Evolutionary conservation across 768 basidiomycete species (phyloP).

Genomic region (Lactifluus piperatus): DNA sequence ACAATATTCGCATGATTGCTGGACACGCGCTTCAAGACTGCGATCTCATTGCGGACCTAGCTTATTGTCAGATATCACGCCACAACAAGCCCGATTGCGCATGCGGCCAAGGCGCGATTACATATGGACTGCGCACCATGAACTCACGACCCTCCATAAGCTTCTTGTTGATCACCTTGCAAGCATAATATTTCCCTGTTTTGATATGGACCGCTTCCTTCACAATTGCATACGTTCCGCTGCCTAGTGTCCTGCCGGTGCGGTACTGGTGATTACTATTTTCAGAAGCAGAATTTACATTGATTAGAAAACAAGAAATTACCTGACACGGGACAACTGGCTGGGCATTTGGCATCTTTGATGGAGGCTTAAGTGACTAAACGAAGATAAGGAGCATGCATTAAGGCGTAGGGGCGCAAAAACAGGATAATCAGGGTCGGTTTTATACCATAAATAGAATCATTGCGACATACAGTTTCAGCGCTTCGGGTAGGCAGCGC

Average conservation of each 20-base stretch:
- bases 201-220: constrained; percentile 94
- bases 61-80: constrained; percentile 6
- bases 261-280: constrained; percentile 48
- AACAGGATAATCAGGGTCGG: not conserved
- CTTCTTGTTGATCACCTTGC: constrained; percentile 99
- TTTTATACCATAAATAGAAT: constrained; percentile 1
- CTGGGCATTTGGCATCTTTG: constrained; percentile 27
- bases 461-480: constrained; percentile 7
- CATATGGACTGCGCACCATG: constrained; percentile 55
- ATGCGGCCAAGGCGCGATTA: not conserved
- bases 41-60: constrained; percentile 94
- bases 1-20: constrained; percentile 88
- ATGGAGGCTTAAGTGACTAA: not conserved
- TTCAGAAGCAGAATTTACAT: not conserved
- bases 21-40: constrained; percentile 88
- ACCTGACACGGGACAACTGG: constrained; percentile 42
- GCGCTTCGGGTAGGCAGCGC: constrained; percentile 1
- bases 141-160: constrained; percentile 97
- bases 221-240: constrained; percentile 91
- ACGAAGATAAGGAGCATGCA: not conserved
- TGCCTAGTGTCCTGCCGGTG: constrained; percentile 81
- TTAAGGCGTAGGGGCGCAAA: not conserved
- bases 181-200: constrained; percentile 91
- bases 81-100: not conserved
- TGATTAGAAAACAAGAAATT: not conserved